A percentile compares a stretch with the other conserved stretches of the same genome.
phyloP scores from a whole-genome alignment of 2,329 filamentous ascomycete species.

The Ophiostoma triangulosporum region DNA sequence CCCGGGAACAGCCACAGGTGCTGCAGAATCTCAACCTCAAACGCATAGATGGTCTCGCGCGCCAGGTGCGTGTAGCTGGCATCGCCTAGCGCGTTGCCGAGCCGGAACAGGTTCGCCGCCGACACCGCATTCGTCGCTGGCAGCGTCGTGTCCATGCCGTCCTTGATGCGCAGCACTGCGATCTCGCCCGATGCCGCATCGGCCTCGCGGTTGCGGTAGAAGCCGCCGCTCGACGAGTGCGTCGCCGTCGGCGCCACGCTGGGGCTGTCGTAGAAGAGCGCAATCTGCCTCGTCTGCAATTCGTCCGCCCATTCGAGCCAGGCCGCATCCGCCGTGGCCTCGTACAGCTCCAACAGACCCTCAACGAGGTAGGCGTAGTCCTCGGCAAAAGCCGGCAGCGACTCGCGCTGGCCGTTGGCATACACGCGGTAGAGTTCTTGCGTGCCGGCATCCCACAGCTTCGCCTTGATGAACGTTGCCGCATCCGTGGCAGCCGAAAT shows the following conservation, averaged over 20 bases:
- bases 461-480: constrained; percentile 55
- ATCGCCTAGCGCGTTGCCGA: constrained; percentile 41
- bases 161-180: constrained; percentile 76
- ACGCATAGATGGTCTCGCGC: constrained; percentile 64
- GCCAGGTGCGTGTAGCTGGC: constrained; percentile 47
- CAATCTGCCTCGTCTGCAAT: constrained; percentile 65
- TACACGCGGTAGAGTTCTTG: constrained; percentile 62
- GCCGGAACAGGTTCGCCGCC: constrained; percentile 74
- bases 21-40: constrained; percentile 82
- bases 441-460: constrained; percentile 54
- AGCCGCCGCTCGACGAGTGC: constrained; percentile 40
- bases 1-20: constrained; percentile 86
- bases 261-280: constrained; percentile 59
- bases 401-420: constrained; percentile 47
- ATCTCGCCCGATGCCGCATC: constrained; percentile 32
- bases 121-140: constrained; percentile 82
- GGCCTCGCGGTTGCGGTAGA: constrained; percentile 53
- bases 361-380: constrained; percentile 86
- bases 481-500: constrained; percentile 52
- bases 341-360: constrained; percentile 72
- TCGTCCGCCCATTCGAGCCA: constrained; percentile 71
- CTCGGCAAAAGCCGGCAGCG: constrained; percentile 68
- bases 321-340: constrained; percentile 58
- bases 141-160: constrained; percentile 85
- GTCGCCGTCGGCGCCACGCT: constrained; percentile 18